Evolutionary conservation across 2,329 filamentous ascomycete genomes (phyloP), one percentile per base, ranked within the genome.

Genomic region (Calonectria ilicicola): DNA sequence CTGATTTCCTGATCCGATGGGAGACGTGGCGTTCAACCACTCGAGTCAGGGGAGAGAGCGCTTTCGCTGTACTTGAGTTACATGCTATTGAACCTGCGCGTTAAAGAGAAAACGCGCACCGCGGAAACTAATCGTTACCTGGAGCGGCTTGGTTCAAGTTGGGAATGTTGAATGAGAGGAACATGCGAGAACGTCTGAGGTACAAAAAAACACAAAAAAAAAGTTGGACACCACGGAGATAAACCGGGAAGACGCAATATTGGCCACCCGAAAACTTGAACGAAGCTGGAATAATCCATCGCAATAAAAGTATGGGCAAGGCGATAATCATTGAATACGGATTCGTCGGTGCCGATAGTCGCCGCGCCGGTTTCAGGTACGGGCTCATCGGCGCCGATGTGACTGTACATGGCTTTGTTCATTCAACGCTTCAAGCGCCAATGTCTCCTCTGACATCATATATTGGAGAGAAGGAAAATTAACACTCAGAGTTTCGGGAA

Each of bases 291-390:
- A 40, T 44, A 67, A 19, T 58, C 47, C 47, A 56, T 58, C 42
- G 49, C 58, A 64, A 53, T 47, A 63, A 56, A 26, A 63, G 46
- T 7, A 58, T 29, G 56, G 46, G 32, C 17, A 8, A 29, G 46
- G 27, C 10, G 38, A 38, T 38, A 44, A 75, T 70, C n/a, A 70
- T 40, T 46, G 58, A 66, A 56, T 67, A 67, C 72, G 72, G 74
- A 65, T 66, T 67, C 32, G 46, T 27, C 64, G 38, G 70, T 69
- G 65, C 64, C 72, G 70, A 68, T 60, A 74, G 76, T 76, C 74
- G 71, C 78, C 70, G 67, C 66, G 29, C 72, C 76, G 53, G 78
- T 79, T 79, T 79, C 78, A 79, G 76, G 77, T 71, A 69, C 76
- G 72, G 60, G 71, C 69, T 71, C 70, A 56, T 62, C 15, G 64